phyloP scores from a whole-genome alignment of 371 early-diverging fungal species.

The Mortierella polycephala region DNA sequence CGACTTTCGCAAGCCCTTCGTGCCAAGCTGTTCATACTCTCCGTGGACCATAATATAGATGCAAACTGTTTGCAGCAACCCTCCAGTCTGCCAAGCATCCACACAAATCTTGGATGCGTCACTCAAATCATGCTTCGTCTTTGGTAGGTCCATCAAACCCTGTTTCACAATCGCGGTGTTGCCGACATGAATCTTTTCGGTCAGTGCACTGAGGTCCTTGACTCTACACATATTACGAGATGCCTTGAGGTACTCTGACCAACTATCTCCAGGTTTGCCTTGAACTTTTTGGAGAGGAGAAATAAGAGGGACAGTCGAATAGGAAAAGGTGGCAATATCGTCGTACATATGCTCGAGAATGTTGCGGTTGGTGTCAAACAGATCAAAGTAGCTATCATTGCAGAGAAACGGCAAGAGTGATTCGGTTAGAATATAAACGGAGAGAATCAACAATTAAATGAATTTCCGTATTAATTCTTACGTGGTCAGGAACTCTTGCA shows the following conservation, averaged over 20 bases:
- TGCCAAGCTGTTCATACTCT: conserved; percentile 14
- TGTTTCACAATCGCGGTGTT: conserved; percentile 18
- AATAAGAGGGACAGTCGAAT: not conserved
- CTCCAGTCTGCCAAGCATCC: conserved; percentile 33
- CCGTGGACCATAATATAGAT: conserved; percentile 35
- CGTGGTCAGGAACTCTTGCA: conserved; percentile 24
- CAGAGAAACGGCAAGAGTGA: not conserved
- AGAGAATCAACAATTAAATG: not conserved
- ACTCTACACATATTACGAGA: conserved; percentile 14
- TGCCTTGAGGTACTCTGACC: conserved; percentile 3
- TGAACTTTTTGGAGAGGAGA: conserved; percentile 11
- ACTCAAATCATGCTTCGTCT: conserved; percentile 22
- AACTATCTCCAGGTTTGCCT: conserved; percentile 11
- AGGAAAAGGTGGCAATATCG: conserved; percentile 23
- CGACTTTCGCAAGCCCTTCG: conserved; percentile 13
- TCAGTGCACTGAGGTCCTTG: conserved; percentile 17
- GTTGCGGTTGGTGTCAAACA: conserved; percentile 23
- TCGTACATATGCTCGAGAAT: conserved; percentile 26
- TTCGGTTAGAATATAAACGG: not conserved
- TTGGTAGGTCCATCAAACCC: conserved; percentile 15
- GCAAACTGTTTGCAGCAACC: conserved; percentile 23
- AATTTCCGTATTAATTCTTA: not conserved
- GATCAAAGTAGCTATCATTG: conserved; percentile 14
- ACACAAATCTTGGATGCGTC: conserved; percentile 31
- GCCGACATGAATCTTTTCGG: conserved; percentile 23